phyloP scores from a whole-genome alignment of 1,284 basidiomycete genomes.

The Peniophora sp. region DNA sequence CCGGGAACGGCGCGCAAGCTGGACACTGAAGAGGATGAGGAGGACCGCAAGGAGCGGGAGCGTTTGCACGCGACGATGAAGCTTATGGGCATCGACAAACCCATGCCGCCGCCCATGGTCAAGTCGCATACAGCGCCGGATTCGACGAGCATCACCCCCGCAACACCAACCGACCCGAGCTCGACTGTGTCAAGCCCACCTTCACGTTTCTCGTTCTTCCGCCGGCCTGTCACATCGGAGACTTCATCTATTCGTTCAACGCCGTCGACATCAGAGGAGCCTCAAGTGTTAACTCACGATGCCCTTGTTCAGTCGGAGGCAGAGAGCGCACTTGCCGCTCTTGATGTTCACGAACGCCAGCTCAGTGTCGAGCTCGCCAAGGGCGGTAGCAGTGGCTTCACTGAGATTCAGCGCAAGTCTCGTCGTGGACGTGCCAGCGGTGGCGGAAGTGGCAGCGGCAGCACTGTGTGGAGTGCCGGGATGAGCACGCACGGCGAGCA shows the following conservation, averaged over 20 bases:
- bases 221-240: constrained; percentile 31
- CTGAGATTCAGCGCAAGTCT: constrained; percentile 52
- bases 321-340: constrained; percentile 58
- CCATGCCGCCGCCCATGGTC: constrained; percentile 31
- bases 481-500: constrained; percentile 57
- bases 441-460: constrained; percentile 56
- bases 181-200: constrained; percentile 18
- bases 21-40: constrained; percentile 80
- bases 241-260: constrained; percentile 21
- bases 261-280: constrained; percentile 35
- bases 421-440: constrained; percentile 44
- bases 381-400: constrained; percentile 66
- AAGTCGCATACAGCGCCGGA: constrained; percentile 35
- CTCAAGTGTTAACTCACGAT: constrained; percentile 53
- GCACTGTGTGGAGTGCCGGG: constrained; percentile 79
- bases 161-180: constrained; percentile 23
- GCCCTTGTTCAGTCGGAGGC: constrained; percentile 72
- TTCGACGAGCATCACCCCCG: constrained; percentile 18
- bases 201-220: constrained; percentile 66
- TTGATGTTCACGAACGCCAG: constrained; percentile 68
- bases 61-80: constrained; percentile 84
- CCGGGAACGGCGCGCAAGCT: constrained; percentile 49
- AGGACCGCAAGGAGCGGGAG: constrained; percentile 79
- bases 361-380: constrained; percentile 71
- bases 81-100: constrained; percentile 80